A percentile compares a stretch with the other conserved stretches of the same genome.
phyloP scores from a whole-genome alignment of 352 stramenopile species.

The Phytophthora vignae region DNA sequence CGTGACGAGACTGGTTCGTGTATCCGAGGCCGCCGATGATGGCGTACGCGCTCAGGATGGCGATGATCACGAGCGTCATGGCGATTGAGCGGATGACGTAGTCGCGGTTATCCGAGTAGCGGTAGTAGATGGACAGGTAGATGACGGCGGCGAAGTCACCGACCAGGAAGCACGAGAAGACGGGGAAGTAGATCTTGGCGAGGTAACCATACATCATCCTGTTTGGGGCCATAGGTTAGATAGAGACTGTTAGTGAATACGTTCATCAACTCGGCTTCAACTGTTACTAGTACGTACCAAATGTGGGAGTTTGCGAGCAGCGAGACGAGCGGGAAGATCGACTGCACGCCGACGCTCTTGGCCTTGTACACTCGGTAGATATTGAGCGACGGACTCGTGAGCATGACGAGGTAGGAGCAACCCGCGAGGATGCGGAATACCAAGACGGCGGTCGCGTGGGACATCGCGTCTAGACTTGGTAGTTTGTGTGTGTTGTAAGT shows the following conservation, averaged over 20 bases:
- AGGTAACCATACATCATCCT: constrained; percentile 52
- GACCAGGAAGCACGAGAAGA: constrained; percentile 45
- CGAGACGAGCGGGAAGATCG: constrained; percentile 37
- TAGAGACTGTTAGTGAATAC: constrained; percentile 2
- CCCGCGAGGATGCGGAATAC: constrained; percentile 30
- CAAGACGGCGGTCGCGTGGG: constrained; percentile 17
- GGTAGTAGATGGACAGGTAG: constrained; percentile 43
- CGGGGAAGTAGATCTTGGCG: constrained; percentile 45
- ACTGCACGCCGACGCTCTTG: constrained; percentile 32
- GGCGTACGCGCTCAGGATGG: constrained; percentile 45
- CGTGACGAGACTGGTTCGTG: constrained; percentile 39
- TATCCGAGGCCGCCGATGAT: constrained; percentile 41
- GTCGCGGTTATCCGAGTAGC: constrained; percentile 36
- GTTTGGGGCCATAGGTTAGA: background rate
- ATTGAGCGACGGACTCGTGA: constrained; percentile 30
- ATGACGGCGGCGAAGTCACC: constrained; percentile 39
- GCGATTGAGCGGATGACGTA: constrained; percentile 29
- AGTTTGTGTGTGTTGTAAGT: background rate
- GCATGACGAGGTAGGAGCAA: constrained; percentile 32
- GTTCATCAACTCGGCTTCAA: background rate
- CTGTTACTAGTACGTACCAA: constrained; percentile 19
- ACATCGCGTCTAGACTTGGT: constrained; percentile 8
- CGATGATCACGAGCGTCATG: constrained; percentile 26
- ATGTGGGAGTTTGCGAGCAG: constrained; percentile 40
- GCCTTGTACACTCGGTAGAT: constrained; percentile 36